Evolutionary conservation across 2,329 filamentous ascomycete species (phyloP).

Genomic region (Ceratocystiopsis brevicomis): DNA sequence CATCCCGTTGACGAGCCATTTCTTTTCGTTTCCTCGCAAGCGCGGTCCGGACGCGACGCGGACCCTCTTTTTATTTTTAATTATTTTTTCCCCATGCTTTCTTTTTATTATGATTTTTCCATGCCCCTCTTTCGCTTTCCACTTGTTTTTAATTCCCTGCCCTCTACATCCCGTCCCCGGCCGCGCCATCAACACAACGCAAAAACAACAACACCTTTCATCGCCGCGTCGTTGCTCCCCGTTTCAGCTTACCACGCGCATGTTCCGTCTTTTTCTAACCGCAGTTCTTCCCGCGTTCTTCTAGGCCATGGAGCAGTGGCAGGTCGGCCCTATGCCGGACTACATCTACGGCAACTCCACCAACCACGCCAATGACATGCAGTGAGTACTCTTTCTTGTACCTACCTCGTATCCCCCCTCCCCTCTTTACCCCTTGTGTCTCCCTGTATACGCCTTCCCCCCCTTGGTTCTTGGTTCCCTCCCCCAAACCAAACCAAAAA

Average conservation of each 20-base stretch:
- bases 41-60: too few species aligned
- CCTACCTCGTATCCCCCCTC: slow-evolving; percentile 11
- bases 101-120: too few species aligned
- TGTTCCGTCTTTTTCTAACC: too few species aligned
- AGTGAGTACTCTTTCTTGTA: slow-evolving; percentile 30
- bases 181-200: too few species aligned
- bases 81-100: too few species aligned
- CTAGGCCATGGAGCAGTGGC: slow-evolving; percentile 42
- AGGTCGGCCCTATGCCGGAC: slow-evolving; percentile 40
- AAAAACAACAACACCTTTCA: too few species aligned
- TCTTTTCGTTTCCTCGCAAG: too few species aligned
- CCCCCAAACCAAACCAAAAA: neutral
- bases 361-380: slow-evolving; percentile 35
- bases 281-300: neutral
- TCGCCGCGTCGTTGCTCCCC: neutral
- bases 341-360: slow-evolving; percentile 36
- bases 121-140: too few species aligned
- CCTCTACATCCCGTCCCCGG: neutral
- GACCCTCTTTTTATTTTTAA: too few species aligned
- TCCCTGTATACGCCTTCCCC: neutral
- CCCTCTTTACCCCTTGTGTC: neutral
- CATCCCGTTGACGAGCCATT: too few species aligned
- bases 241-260: too few species aligned
- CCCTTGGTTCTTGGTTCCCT: neutral
- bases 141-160: neutral